phyloP scores from a whole-genome alignment of 139 green algal genomes.

The Picochlorum sp. region DNA sequence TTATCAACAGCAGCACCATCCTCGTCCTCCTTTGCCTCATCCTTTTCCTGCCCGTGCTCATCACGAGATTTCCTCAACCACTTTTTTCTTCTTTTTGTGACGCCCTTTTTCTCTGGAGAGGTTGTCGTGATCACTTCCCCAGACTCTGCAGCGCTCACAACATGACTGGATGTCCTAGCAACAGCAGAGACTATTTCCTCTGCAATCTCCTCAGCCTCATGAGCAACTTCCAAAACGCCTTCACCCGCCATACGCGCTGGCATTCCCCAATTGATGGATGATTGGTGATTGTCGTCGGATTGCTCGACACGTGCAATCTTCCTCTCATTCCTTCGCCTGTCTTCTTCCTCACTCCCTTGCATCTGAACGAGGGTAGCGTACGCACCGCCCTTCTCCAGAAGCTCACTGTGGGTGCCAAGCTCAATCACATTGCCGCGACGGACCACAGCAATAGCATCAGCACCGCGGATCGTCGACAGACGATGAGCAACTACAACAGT shows the following conservation, averaged over 20 bases:
- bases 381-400: constrained; percentile 37
- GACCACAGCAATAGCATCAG: constrained; percentile 53
- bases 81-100: background rate
- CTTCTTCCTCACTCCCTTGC: constrained; percentile 33
- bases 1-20: background rate
- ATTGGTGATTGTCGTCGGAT: constrained; percentile 1
- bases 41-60: background rate
- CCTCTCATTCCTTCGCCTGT: background rate
- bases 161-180: background rate
- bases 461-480: constrained; percentile 44
- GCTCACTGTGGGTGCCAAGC: constrained; percentile 51
- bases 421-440: constrained; percentile 43
- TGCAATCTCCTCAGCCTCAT: background rate
- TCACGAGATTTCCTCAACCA: background rate
- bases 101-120: background rate
- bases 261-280: background rate
- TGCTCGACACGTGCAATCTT: constrained; percentile 3
- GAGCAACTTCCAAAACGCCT: constrained; percentile 1
- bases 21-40: background rate
- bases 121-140: background rate
- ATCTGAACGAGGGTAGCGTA: constrained; percentile 62
- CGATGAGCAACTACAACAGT: constrained; percentile 57
- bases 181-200: background rate
- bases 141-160: constrained; percentile 4
- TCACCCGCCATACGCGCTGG: background rate